Evolutionary conservation across 2,329 filamentous ascomycete species (phyloP), one percentile per base, ranked within the genome.

Genomic region (Trichoderma citrinoviride): DNA sequence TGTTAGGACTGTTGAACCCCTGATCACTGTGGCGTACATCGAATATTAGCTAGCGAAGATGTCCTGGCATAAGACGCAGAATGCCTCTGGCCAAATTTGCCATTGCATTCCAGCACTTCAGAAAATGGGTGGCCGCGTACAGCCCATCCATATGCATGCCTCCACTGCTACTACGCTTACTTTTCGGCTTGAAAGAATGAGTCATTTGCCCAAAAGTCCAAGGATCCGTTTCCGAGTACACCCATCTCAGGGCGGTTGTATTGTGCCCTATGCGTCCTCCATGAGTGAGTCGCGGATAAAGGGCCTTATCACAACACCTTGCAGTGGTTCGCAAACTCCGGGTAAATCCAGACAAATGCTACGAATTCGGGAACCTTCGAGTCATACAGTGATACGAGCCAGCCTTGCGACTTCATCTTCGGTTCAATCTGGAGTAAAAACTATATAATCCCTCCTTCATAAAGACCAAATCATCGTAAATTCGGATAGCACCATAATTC

Each of bases 21-120:
- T 41, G 25, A 29, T 12, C 10, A 23, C 17, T 46, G 55, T 7
- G 3, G 46, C 47, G 21, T n/a, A n/a, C 37, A 61, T 54, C 12
- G 7, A 29, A 41, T 41, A 55, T 40, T 40, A 64, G 40, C 60
- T 65, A 61, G 47, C 33, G 21, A 65, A 40, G 41, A 41, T 50
- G 61, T 63, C 19, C 56, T 37, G 19, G 23, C n/a, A 50, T 33
- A 52, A 57, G 7, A 19, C 44, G 47, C 43, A 43, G 19, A 21
- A 17, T 12, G 53, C 15, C 27, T 29, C 23, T 61, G 4, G 33
- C 17, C 14, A 23, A 33, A 33, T 21, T 25, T 10, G 29, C 15
- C 33, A 29, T 40, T 64, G 19, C 55, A 46, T 46, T 19, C 27
- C 37, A 23, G 25, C 21, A 37, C 54, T 54, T 46, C 19, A 41